Base-by-base conservation (phyloP, 2,329 filamentous ascomycete genomes). In the Colletotrichum scovillei region DNA sequence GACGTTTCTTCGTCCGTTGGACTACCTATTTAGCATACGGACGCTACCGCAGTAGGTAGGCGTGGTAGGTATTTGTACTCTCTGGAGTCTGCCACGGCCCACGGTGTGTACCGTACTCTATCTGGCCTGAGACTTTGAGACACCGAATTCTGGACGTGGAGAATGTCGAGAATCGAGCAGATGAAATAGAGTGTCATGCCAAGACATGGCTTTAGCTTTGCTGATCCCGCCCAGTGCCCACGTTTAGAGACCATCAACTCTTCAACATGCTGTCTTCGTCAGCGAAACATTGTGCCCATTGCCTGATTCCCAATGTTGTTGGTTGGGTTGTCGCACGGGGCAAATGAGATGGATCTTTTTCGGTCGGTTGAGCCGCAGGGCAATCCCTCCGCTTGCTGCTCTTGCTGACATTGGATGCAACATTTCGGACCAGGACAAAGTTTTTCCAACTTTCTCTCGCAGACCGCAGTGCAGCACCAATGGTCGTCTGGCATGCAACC, bases 151-250 rank as follows among this genome's bases (percentile, higher is more conserved):
- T n/a, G 5, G n/a, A 35, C 8, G 28, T 16, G 30, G 32, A 49
- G 42, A 42, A 24, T n/a, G 14, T 11, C n/a, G 7, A 28, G 7
- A 14, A 7, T 28, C 26, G 53, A 14, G 38, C 32, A 63, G 6
- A 58, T 42, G 35, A n/a, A 38, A 63, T 53, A 26, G n/a, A 46
- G 30, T 30, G 32, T n/a, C 52, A 53, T 30, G 58, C 57, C 70
- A 69, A 59, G 46, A 32, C 5, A 35, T 65, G 70, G 66, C 60
- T 69, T 73, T 55, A 59, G 66, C 70, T 60, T 56, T 46, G 70
- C 56, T 69, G 59, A 60, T 67, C 67, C 59, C 52, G 32, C 30
- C 19, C 19, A 9, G 42, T 49, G 42, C 42, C 19, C 32, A 62
- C 5, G 26, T 32, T 11, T 46, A 24, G 55, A 60, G 63, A 22